phyloP scores from a whole-genome alignment of 495 filamentous ascomycete species.

The Parmelia sp. region DNA sequence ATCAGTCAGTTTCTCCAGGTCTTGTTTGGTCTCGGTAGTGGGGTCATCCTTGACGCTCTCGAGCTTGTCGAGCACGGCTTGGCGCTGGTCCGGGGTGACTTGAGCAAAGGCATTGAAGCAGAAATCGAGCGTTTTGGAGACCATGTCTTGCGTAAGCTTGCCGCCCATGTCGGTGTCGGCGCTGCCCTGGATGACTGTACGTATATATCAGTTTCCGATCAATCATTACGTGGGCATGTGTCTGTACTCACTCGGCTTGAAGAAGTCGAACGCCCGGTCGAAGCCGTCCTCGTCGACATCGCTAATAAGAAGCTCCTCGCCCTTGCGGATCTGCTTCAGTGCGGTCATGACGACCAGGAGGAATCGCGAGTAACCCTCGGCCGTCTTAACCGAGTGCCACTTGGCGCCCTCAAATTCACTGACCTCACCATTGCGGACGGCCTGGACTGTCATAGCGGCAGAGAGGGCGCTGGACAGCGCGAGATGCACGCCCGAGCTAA shows the following conservation, averaged over 20 bases:
- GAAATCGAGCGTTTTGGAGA: constrained; percentile 38
- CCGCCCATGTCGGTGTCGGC: constrained; percentile 31
- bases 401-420: too few species aligned
- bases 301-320: constrained; percentile 31
- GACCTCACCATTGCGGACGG: too few species aligned
- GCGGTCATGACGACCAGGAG: constrained; percentile 40
- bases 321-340: constrained; percentile 37
- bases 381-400: constrained; percentile 42
- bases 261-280: constrained; percentile 39
- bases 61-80: constrained; percentile 20
- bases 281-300: constrained; percentile 40
- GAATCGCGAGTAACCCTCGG: constrained; percentile 45
- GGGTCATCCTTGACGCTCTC: too few species aligned
- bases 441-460: constrained; percentile 37
- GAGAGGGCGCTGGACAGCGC: constrained; percentile 40
- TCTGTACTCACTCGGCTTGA: constrained; percentile 42
- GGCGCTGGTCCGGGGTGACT: constrained; percentile 21
- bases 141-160: constrained; percentile 33
- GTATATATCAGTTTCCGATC: too few species aligned
- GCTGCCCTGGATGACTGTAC: constrained; percentile 40
- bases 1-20: constrained; percentile 8
- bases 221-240: too few species aligned
- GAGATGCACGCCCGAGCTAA: constrained; percentile 43
- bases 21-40: too few species aligned
- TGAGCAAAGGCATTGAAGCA: constrained; percentile 30